Base-by-base conservation (phyloP, 768 basidiomycete species). In the Termitomyces sp. region DNA sequence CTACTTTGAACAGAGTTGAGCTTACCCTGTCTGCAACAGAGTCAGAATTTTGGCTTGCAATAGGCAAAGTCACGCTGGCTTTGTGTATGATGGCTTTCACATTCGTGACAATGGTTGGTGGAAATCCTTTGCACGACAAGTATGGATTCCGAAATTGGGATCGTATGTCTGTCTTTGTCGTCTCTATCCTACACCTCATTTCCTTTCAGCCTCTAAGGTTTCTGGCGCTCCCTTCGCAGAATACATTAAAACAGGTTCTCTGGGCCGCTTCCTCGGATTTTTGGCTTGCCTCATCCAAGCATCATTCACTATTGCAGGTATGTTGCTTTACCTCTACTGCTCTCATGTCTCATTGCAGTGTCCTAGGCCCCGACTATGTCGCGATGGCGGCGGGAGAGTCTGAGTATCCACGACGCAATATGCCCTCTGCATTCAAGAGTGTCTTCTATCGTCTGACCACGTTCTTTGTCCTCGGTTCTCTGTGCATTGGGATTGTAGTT, bases 371-470 rank as follows among this genome's bases (percentile, higher is more conserved):
- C 3, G 82, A 84, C 59, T 82, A 82, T 58, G 78, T 84, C 7
- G 69, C 81, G 35, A 81, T 84, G 73, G 79, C 89, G 3, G 91
- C 90, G 24, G 89, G 87, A 2, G 92, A 95, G 74, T 85, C 89
- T 1, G 74, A 81, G 62, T 80, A 82, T 62, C 92, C 93, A 0
- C 82, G 91, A 36, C 79, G 79, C 33, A 89, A 84, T 64, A 83
- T 95, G 66, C 84, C 88, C 45, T 81, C 76, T 65, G 91, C 91
- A 12, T 88, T 91, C 69, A 82, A 81, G 46, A 78, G 85, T n/a
- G 91, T 94, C 49, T 88, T 92, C 72, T 89, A 84, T 74, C 88
- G 94, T 60, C 82, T 96, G 60, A 75, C 90, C 2, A 70, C 89
- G 36, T 94, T 94, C 78, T 93, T 92, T 76, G 79, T 91, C 52